These are phyloP conservation scores for Alternaria sp. DNA, from an alignment of 2,329 filamentous ascomycete species.

Conservation along the genomic window DNA sequence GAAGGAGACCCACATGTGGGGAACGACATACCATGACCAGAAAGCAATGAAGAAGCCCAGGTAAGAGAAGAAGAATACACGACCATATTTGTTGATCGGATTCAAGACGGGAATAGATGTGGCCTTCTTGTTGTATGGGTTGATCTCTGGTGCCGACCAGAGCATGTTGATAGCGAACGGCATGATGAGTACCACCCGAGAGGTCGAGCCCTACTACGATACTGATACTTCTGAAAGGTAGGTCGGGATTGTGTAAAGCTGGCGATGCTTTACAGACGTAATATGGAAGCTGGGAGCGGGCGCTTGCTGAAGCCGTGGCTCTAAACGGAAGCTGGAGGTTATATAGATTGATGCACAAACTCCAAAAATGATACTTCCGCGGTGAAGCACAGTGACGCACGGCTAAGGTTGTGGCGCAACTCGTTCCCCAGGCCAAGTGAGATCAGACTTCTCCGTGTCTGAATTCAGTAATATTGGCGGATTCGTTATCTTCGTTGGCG, in stretches of 20 bases:
- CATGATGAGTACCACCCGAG: conserved; percentile 29
- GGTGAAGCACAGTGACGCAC: conserved; percentile 40
- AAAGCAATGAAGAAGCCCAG: conserved; percentile 87
- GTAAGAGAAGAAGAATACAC: conserved; percentile 91
- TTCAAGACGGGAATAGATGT: conserved; percentile 81
- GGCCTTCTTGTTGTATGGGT: conserved; percentile 84
- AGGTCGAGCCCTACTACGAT: neutral
- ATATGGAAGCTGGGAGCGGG: conserved; percentile 14
- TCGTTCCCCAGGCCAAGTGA: conserved; percentile 30
- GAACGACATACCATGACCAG: conserved; percentile 70
- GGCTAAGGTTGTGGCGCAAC: conserved; percentile 27
- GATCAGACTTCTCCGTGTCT: conserved; percentile 31
- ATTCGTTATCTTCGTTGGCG: conserved; percentile 38
- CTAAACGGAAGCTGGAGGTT: conserved; percentile 25
- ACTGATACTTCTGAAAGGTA: neutral
- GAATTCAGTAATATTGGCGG: conserved; percentile 21
- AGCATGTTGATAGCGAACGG: conserved; percentile 44
- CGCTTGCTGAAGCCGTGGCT: conserved; percentile 23
- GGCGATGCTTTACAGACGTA: conserved; percentile 6
- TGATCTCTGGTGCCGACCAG: conserved; percentile 70
- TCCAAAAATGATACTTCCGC: conserved; percentile 41
- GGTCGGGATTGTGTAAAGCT: conserved; percentile 14
- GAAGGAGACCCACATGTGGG: conserved; percentile 2
- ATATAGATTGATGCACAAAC: conserved; percentile 31
- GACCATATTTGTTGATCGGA: conserved; percentile 77